Base-by-base conservation (phyloP, 1,139 yeast species). In the Suhomyces bolitotheri region DNA sequence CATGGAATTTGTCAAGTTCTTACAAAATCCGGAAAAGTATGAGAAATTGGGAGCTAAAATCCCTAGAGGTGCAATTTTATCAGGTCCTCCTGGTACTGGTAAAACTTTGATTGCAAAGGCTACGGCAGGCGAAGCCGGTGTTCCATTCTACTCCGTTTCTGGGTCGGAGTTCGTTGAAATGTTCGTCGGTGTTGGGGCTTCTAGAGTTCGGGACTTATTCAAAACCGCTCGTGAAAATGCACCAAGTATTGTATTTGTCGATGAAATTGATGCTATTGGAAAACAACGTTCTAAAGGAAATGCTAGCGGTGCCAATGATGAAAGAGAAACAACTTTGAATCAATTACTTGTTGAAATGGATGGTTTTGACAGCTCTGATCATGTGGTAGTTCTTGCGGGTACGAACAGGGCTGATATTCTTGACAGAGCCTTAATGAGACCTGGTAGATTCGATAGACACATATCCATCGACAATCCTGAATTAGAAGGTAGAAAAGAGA, bases 61-160 rank as follows among this genome's bases (percentile, higher is more conserved):
- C 46, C 98, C 98, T 33, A 80, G 97, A 57, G 98, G 98, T 52
- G 98, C 98, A 9, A 88, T 92, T 46, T 69, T 94, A 41, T 86
- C 96, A 10, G 98, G 98, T 41, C 96, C 97, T n/a, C 98, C 98
- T 33, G 98, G 98, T 72, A 92, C 98, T 6, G 98, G 98, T 81
- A 92, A 92, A 62, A 92, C 98, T 1, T 69, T 92, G 45, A 69
- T 92, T 40, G 98, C 98, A n/a, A 90, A 87, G 60, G 98, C 98
- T 4, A 92, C 97, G 27, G 98, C 98, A 1, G 98, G 98, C 46
- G 98, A 92, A 62, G 97, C 97, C 0, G 95, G 92, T 33, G 98
- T 92, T 29, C 97, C 98, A 25, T 92, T 92, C 56, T 79, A 80
- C 48, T 84, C 96, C 11, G 97, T 92, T 9, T 86, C 96, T 5